Percentiles rank a stretch among this genome's conserved stretches.
These are phyloP conservation scores for Psilocybe tampanensis DNA, from an alignment of 768 basidiomycete species.

Conservation along the genomic window DNA sequence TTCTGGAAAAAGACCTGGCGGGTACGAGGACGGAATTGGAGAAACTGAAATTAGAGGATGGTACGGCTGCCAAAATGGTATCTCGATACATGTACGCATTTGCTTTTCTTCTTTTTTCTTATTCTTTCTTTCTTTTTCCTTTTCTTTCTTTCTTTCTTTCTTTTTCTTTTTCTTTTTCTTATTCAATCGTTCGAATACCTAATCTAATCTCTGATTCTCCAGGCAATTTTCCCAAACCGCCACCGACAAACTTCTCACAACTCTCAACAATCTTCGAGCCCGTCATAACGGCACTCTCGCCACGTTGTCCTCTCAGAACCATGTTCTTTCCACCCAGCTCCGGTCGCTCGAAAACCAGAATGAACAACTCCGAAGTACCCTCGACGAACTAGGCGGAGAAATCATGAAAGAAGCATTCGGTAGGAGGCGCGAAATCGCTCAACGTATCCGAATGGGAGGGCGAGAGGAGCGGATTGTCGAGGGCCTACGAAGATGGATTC, in stretches of 20 bases:
- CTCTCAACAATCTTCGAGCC: constrained; percentile 57
- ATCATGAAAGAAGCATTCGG: constrained; percentile 73
- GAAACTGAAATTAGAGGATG: constrained; percentile 61
- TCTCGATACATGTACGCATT: constrained; percentile 81
- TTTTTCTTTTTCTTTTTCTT: too few relatives aligned
- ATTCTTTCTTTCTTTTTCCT: not conserved
- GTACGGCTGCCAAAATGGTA: constrained; percentile 81
- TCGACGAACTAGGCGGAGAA: constrained; percentile 75
- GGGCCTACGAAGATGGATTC: constrained; percentile 57
- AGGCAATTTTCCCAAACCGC: constrained; percentile 87
- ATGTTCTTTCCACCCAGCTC: constrained; percentile 44
- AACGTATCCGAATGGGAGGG: constrained; percentile 62
- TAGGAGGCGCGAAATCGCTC: constrained; percentile 66
- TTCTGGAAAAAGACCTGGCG: constrained; percentile 48
- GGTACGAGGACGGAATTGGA: constrained; percentile 53
- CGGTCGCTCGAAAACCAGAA: constrained; percentile 43
- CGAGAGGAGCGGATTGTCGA: constrained; percentile 67
- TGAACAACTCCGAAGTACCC: constrained; percentile 53
- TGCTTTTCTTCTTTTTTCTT: not conserved
- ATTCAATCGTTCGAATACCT: too few relatives aligned
- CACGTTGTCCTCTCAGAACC: constrained; percentile 56
- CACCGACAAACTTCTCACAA: constrained; percentile 63
- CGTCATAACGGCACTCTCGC: constrained; percentile 64
- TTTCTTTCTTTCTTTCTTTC: not conserved
- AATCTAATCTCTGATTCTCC: not conserved